Percentiles rank a stretch among this genome's conserved stretches.
Evolutionary conservation across 352 stramenopile genomes (phyloP).

Genomic region (Globisporangium solare): DNA sequence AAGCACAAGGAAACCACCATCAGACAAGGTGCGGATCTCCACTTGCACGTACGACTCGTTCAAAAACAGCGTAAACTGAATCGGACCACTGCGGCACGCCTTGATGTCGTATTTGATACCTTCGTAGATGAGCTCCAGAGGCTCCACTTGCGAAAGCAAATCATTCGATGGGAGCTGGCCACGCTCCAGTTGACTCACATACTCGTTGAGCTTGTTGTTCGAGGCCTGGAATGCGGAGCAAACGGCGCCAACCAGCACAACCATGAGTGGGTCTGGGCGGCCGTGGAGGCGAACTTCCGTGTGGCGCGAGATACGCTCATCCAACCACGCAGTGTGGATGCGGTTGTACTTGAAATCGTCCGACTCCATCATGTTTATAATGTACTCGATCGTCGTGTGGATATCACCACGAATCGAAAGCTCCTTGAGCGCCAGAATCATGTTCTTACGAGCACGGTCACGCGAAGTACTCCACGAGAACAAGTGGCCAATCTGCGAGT

Average conservation of each 20-base stretch:
- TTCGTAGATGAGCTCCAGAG: constrained; percentile 98
- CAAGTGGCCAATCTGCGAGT: constrained; percentile 99
- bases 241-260: constrained; percentile 87
- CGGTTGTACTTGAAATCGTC: constrained; percentile 98
- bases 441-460: constrained; percentile 97
- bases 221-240: constrained; percentile 82
- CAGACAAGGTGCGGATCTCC: constrained; percentile 94
- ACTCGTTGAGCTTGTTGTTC: constrained; percentile 66
- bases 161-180: constrained; percentile 91
- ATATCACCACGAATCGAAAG: constrained; percentile 99
- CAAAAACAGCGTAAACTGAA: constrained; percentile 90
- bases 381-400: constrained; percentile 99
- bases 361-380: constrained; percentile 98
- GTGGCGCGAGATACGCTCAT: constrained; percentile 94
- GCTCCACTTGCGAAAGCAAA: constrained; percentile 78
- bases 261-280: constrained; percentile 77
- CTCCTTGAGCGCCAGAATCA: constrained; percentile 98
- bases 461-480: constrained; percentile 96
- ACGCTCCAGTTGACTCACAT: constrained; percentile 79
- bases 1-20: constrained; percentile 98
- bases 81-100: constrained; percentile 87
- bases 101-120: constrained; percentile 97
- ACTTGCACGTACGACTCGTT: constrained; percentile 89
- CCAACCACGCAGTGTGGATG: constrained; percentile 99
- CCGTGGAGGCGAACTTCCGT: constrained; percentile 86